These are phyloP conservation scores for Drechmeria coniospora DNA, from an alignment of 2,329 filamentous ascomycete genomes.

Conservation along the genomic window DNA sequence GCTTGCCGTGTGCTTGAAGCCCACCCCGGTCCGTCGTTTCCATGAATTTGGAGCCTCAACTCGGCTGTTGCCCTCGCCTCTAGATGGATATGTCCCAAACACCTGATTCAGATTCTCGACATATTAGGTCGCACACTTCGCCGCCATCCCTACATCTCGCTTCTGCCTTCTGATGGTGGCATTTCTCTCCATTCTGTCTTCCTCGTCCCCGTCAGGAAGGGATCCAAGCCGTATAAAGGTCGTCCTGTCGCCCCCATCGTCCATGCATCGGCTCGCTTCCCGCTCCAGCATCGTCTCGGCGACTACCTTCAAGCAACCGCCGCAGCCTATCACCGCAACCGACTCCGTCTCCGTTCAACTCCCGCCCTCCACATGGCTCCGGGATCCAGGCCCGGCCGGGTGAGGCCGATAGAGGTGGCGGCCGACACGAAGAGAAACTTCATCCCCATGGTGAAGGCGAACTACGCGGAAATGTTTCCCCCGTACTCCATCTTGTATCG, in stretches of 20 bases:
- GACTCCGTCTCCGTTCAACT: not conserved
- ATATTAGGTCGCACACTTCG: slow-evolving; percentile 19
- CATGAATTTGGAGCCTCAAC: too few relatives aligned
- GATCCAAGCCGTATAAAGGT: slow-evolving; percentile 4
- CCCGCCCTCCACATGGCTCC: slow-evolving; percentile 15
- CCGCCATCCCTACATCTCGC: slow-evolving; percentile 15
- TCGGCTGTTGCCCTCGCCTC: slow-evolving; percentile 19
- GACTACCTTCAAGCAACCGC: not conserved
- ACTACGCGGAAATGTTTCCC: slow-evolving; percentile 38
- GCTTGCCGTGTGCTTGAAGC: slow-evolving; percentile 3
- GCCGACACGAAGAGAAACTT: slow-evolving; percentile 57
- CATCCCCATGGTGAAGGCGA: slow-evolving; percentile 46
- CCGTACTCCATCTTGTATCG: slow-evolving; percentile 44
- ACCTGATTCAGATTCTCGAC: slow-evolving; percentile 20
- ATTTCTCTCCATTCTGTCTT: not conserved
- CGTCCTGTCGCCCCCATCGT: slow-evolving; percentile 1
- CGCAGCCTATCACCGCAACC: not conserved
- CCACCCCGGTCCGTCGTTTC: too few relatives aligned
- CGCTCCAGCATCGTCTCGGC: not conserved
- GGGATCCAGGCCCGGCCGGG: slow-evolving; percentile 14
- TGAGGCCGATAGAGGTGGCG: slow-evolving; percentile 44
- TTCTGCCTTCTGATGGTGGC: slow-evolving; percentile 3
- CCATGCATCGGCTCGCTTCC: slow-evolving; percentile 6
- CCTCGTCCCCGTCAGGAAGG: not conserved
- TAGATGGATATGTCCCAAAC: slow-evolving; percentile 18